These are phyloP conservation scores for Starmera stellimalicola DNA, from an alignment of 1,139 yeast species.

Conservation along the genomic window DNA sequence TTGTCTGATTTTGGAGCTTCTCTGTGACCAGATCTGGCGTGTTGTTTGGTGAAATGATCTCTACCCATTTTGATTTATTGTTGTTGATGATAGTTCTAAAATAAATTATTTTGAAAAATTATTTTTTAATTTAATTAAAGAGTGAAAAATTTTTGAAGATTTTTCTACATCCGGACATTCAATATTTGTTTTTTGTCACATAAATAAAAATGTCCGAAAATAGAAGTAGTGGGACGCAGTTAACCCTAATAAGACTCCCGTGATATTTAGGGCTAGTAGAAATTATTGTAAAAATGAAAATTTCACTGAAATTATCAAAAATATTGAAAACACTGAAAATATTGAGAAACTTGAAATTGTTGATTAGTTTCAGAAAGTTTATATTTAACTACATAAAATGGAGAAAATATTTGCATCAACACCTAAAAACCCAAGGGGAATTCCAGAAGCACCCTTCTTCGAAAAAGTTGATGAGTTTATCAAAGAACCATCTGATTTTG, in stretches of 20 bases:
- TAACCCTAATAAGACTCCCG: too few species aligned
- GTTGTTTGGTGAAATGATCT: slow-evolving; percentile 96
- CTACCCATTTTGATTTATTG: slow-evolving; percentile 66
- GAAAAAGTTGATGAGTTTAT: slow-evolving; percentile 73
- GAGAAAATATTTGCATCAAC: slow-evolving; percentile 1
- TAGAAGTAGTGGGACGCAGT: too few species aligned
- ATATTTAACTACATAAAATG: too few species aligned
- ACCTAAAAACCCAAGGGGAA: slow-evolving; percentile 74
- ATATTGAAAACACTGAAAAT: not conserved
- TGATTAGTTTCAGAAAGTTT: too few species aligned
- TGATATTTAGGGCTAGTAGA: too few species aligned
- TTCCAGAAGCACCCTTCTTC: slow-evolving; percentile 93
- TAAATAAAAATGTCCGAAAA: too few species aligned
- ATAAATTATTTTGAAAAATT: slow-evolving; percentile 2
- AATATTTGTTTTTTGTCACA: too few species aligned
- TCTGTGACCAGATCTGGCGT: slow-evolving; percentile 94
- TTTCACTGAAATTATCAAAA: not conserved
- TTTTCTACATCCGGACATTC: not conserved
- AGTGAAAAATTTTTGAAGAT: too few species aligned
- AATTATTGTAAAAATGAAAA: too few species aligned
- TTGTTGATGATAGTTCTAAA: slow-evolving; percentile 2
- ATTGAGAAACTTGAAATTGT: too few species aligned
- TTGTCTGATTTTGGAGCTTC: slow-evolving; percentile 99
- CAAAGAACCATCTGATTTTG: slow-evolving; percentile 63
- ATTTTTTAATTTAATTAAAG: too few species aligned